phyloP scores from a whole-genome alignment of 2,329 filamentous ascomycete genomes.

The Celoporthe dispersa region DNA sequence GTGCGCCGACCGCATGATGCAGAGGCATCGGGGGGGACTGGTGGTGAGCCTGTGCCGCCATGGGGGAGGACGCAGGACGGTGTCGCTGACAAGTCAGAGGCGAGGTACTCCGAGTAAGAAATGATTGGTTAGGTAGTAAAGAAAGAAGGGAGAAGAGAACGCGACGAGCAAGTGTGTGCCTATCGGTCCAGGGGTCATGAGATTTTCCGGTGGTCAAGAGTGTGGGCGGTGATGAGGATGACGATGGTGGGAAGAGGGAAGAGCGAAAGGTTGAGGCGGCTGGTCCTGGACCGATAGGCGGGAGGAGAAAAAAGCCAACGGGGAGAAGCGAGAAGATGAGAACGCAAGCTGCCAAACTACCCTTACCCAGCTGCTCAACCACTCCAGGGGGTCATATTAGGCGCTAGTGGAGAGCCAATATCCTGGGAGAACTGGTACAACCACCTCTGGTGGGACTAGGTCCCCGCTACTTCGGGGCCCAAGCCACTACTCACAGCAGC shows the following conservation, averaged over 20 bases:
- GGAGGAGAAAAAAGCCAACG: constrained; percentile 31
- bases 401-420: constrained; percentile 29
- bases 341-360: constrained; percentile 30
- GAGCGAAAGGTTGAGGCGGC: constrained; percentile 28
- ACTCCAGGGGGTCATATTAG: constrained; percentile 22
- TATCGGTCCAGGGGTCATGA: background rate
- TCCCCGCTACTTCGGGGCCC: background rate
- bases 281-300: constrained; percentile 29
- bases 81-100: constrained; percentile 4
- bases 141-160: constrained; percentile 1
- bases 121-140: background rate
- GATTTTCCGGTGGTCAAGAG: background rate
- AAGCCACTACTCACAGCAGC: background rate
- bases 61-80: constrained; percentile 41
- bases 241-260: constrained; percentile 24
- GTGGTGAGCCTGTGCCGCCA: constrained; percentile 72
- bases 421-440: constrained; percentile 28
- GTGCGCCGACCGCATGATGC: constrained; percentile 59
- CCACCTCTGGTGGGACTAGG: background rate
- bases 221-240: constrained; percentile 17
- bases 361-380: constrained; percentile 29
- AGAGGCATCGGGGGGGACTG: constrained; percentile 78
- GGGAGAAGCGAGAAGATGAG: constrained; percentile 30
- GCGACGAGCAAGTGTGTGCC: constrained; percentile 1
- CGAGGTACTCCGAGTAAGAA: background rate